phyloP scores from a whole-genome alignment of 2,329 filamentous ascomycete species.

The Ceratocystis variospora region DNA sequence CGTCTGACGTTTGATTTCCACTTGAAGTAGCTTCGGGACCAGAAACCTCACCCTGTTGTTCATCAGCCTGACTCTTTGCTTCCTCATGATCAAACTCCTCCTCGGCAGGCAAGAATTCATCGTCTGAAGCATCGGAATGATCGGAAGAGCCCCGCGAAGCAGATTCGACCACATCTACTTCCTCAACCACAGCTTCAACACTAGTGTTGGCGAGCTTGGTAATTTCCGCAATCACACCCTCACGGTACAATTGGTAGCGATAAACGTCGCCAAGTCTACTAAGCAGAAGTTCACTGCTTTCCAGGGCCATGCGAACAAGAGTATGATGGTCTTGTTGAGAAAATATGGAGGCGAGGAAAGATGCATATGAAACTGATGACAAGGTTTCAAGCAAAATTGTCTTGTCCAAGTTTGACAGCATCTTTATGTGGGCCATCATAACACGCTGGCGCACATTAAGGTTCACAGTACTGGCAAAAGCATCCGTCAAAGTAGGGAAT shows the following conservation, averaged over 20 bases:
- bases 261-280: conserved; percentile 77
- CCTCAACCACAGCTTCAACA: conserved; percentile 19
- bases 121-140: conserved; percentile 23
- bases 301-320: conserved; percentile 72
- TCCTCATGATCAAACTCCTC: conserved; percentile 20
- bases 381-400: conserved; percentile 74
- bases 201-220: conserved; percentile 51
- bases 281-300: conserved; percentile 78
- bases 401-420: conserved; percentile 88
- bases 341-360: conserved; percentile 85
- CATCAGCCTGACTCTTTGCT: conserved; percentile 21
- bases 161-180: conserved; percentile 23
- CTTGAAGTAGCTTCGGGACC: conserved; percentile 1
- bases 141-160: conserved; percentile 13
- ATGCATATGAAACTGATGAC: conserved; percentile 81
- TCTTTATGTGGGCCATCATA: conserved; percentile 87
- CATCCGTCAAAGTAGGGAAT: conserved; percentile 87
- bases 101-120: conserved; percentile 24
- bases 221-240: conserved; percentile 89
- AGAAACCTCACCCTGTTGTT: conserved; percentile 20
- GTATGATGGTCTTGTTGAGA: conserved; percentile 88
- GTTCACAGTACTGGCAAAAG: conserved; percentile 95
- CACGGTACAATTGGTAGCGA: conserved; percentile 89
- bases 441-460: conserved; percentile 90
- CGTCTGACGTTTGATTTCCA: conserved; percentile 6